Evolutionary conservation across 2,329 filamentous ascomycete genomes (phyloP).

Genomic region (Endoconidiophora polonica): DNA sequence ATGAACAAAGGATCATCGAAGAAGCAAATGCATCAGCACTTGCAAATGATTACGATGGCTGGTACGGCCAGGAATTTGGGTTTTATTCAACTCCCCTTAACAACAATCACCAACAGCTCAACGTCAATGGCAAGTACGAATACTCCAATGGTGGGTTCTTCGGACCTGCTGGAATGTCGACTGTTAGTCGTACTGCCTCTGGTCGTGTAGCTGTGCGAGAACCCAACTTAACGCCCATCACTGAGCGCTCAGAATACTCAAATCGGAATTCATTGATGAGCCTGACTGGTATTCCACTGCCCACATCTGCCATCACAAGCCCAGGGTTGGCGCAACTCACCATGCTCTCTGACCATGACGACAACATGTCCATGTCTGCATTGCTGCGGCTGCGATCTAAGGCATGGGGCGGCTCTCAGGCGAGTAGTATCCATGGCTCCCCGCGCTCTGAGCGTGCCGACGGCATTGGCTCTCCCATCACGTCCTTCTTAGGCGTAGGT

Average conservation of each 20-base stretch:
- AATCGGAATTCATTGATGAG: constrained; percentile 85
- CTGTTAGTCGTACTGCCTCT: constrained; percentile 51
- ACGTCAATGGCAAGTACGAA: constrained; percentile 30
- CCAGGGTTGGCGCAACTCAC: constrained; percentile 66
- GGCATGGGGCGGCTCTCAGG: constrained; percentile 69
- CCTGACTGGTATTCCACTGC: constrained; percentile 35
- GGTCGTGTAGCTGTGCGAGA: constrained; percentile 62
- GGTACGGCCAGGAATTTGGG: constrained; percentile 91
- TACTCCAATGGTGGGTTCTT: constrained; percentile 81
- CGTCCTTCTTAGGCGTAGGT: constrained; percentile 6
- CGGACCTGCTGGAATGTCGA: constrained; percentile 43
- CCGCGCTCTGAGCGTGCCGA: constrained; percentile 34
- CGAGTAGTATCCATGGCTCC: constrained; percentile 40
- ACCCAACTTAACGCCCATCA: constrained; percentile 89
- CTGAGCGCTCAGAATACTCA: constrained; percentile 87
- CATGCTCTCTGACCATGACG: constrained; percentile 36
- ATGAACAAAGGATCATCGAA: constrained; percentile 83
- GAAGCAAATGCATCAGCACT: constrained; percentile 88
- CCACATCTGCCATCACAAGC: constrained; percentile 35
- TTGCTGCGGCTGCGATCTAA: constrained; percentile 56
- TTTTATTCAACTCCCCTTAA: constrained; percentile 59
- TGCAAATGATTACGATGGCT: constrained; percentile 80
- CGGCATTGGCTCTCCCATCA: constrained; percentile 26
- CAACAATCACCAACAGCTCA: constrained; percentile 25
- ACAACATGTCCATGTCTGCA: constrained; percentile 56